phyloP scores from a whole-genome alignment of 129 eudicot genomes.

The Logfia minima region DNA sequence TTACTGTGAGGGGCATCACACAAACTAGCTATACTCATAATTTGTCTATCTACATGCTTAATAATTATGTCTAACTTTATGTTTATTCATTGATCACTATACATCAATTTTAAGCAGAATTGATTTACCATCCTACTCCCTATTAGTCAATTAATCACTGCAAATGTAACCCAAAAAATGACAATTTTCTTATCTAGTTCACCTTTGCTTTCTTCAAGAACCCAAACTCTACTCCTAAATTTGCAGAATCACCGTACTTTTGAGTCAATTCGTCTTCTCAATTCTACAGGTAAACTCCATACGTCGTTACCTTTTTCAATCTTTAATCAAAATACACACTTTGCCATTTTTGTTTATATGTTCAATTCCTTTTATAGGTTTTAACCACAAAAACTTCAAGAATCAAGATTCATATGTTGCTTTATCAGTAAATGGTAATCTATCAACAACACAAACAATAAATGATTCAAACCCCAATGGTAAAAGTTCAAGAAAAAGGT shows the following conservation, averaged over 20 bases:
- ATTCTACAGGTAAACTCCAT: slow-evolving; percentile 39
- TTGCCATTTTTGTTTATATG: slow-evolving; percentile 16
- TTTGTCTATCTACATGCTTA: too few species aligned
- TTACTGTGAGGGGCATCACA: too few species aligned
- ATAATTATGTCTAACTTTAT: too few species aligned
- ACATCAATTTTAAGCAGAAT: too few species aligned
- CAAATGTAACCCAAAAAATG: slow-evolving; percentile 33
- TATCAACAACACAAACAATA: slow-evolving; percentile 40
- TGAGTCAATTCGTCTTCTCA: slow-evolving; percentile 26
- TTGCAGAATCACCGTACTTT: slow-evolving; percentile 18
- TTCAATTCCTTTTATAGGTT: slow-evolving; percentile 23
- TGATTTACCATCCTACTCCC: too few species aligned
- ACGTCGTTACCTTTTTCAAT: slow-evolving; percentile 13
- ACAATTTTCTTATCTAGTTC: slow-evolving; percentile 52
- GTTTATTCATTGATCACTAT: too few species aligned
- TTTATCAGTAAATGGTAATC: slow-evolving; percentile 37
- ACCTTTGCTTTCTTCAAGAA: slow-evolving; percentile 36
- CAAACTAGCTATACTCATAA: too few species aligned
- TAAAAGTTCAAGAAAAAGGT: slow-evolving; percentile 44
- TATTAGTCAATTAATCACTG: not conserved
- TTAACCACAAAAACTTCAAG: slow-evolving; percentile 17
- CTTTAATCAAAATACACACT: slow-evolving; percentile 13
- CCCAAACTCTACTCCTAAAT: slow-evolving; percentile 32
- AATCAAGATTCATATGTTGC: slow-evolving; percentile 25
- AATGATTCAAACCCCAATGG: slow-evolving; percentile 21